phyloP scores from a whole-genome alignment of 2,329 filamentous ascomycete species.

The Aspergillus pseudonomiae region DNA sequence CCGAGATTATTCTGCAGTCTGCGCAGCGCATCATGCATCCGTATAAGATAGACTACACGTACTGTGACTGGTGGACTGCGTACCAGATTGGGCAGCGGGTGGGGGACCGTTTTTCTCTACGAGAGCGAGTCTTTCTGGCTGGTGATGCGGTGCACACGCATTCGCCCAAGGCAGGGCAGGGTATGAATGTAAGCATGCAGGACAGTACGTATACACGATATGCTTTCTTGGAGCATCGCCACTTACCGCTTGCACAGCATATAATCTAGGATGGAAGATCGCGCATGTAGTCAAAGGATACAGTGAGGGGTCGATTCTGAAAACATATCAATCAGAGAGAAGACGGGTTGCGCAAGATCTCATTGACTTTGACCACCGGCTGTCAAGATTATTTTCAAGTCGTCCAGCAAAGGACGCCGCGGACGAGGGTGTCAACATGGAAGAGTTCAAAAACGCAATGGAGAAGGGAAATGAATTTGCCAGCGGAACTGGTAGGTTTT shows the following conservation, averaged over 20 bases:
- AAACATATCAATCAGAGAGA: conserved; percentile 58
- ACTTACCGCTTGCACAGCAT: conserved; percentile 34
- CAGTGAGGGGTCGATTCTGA: conserved; percentile 46
- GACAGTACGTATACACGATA: conserved; percentile 47
- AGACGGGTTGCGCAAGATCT: conserved; percentile 65
- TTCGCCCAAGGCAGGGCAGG: conserved; percentile 51
- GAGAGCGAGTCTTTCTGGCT: conserved; percentile 67
- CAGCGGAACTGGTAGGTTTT: conserved; percentile 50
- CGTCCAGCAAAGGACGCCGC: conserved; percentile 62
- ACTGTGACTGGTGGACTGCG: conserved; percentile 69
- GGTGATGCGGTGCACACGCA: conserved; percentile 67
- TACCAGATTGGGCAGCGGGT: conserved; percentile 71
- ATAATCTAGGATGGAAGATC: conserved; percentile 63
- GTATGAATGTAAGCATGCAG: conserved; percentile 74
- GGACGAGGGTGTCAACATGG: conserved; percentile 65
- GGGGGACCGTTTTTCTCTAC: conserved; percentile 58
- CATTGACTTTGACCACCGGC: conserved; percentile 65
- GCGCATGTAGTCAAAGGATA: conserved; percentile 51
- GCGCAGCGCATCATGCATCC: conserved; percentile 68
- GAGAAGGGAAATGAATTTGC: conserved; percentile 63
- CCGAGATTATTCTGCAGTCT: conserved; percentile 63
- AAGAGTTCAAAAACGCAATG: conserved; percentile 65
- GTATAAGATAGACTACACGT: conserved; percentile 66
- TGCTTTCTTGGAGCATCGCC: fast-evolving
- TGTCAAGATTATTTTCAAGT: conserved; percentile 60